Evolutionary conservation across 148 eudicot species (phyloP).

Genomic region (Limonium bicolor): DNA sequence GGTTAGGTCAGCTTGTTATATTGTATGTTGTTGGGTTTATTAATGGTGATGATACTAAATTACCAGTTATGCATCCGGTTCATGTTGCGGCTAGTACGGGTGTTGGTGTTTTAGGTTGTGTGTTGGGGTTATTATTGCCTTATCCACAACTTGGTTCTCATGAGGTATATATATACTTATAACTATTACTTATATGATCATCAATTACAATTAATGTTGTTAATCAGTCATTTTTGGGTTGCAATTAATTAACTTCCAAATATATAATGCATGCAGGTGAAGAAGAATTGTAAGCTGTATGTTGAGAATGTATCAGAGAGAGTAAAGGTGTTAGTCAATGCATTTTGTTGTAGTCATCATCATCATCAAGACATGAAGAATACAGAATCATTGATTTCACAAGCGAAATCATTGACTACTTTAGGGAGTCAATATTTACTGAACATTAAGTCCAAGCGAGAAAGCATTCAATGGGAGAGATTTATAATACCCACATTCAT

Average conservation of each 20-base stretch:
- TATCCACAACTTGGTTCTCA: slow-evolving; percentile 18
- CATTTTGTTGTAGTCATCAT: too few relatives aligned
- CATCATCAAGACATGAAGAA: slow-evolving; percentile 35
- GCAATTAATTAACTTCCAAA: too few relatives aligned
- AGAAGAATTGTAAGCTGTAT: slow-evolving; percentile 32
- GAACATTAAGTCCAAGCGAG: slow-evolving; percentile 50
- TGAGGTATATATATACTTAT: slow-evolving; percentile 19
- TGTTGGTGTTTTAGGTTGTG: slow-evolving; percentile 24
- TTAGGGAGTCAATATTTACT: slow-evolving; percentile 34
- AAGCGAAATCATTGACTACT: slow-evolving; percentile 30
- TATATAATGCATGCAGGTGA: slow-evolving; percentile 51
- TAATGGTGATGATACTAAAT: slow-evolving; percentile 2
- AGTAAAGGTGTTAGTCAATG: slow-evolving; percentile 38
- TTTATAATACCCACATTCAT: slow-evolving; percentile 26
- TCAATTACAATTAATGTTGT: too few relatives aligned
- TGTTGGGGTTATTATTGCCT: slow-evolving; percentile 25
- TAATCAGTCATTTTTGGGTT: too few relatives aligned
- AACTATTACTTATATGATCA: not conserved
- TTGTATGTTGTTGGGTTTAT: slow-evolving; percentile 20
- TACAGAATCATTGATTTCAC: slow-evolving; percentile 31
- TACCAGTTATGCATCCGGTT: slow-evolving; percentile 17
- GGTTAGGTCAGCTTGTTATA: slow-evolving; percentile 33
- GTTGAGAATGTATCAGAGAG: slow-evolving; percentile 45
- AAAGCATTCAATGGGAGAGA: slow-evolving; percentile 55
- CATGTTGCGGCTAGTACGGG: slow-evolving; percentile 28